phyloP scores from a whole-genome alignment of 805 yeast genomes.

The Osmozyma mogii region DNA sequence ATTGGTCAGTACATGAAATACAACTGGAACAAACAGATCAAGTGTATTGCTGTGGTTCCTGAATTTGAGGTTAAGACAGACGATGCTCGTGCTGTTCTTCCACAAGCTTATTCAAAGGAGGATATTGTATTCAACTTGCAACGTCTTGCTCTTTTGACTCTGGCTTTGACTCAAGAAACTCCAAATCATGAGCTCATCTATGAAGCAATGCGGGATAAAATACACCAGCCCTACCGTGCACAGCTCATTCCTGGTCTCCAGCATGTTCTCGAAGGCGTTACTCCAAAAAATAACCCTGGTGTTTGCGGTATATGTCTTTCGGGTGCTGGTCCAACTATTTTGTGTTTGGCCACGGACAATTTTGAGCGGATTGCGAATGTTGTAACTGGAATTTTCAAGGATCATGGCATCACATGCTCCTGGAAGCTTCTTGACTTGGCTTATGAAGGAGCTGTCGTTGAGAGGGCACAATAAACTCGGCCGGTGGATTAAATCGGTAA shows the following conservation, averaged over 20 bases:
- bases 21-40: slow-evolving; percentile 72
- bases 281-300: slow-evolving; percentile 78
- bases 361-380: slow-evolving; percentile 76
- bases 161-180: slow-evolving; percentile 78
- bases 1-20: slow-evolving; percentile 88
- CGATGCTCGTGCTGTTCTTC: slow-evolving; percentile 82
- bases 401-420: slow-evolving; percentile 59
- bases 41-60: slow-evolving; percentile 88
- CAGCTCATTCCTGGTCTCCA: slow-evolving; percentile 85
- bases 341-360: slow-evolving; percentile 86
- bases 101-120: slow-evolving; percentile 63
- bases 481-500: too few species aligned
- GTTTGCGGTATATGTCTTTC: slow-evolving; percentile 89
- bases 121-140: slow-evolving; percentile 92
- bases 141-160: slow-evolving; percentile 84
- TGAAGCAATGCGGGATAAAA: slow-evolving; percentile 92
- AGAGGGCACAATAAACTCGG: too few species aligned
- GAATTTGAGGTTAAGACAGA: slow-evolving; percentile 93
- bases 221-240: slow-evolving; percentile 96
- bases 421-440: slow-evolving; percentile 88
- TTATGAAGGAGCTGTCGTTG: slow-evolving; percentile 72
- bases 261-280: slow-evolving; percentile 69
- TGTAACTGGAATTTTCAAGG: slow-evolving; percentile 60
- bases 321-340: slow-evolving; percentile 97
- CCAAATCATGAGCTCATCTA: slow-evolving; percentile 80